These are phyloP conservation scores for Stemphylium beticola DNA, from an alignment of 2,329 filamentous ascomycete genomes.

Conservation along the genomic window DNA sequence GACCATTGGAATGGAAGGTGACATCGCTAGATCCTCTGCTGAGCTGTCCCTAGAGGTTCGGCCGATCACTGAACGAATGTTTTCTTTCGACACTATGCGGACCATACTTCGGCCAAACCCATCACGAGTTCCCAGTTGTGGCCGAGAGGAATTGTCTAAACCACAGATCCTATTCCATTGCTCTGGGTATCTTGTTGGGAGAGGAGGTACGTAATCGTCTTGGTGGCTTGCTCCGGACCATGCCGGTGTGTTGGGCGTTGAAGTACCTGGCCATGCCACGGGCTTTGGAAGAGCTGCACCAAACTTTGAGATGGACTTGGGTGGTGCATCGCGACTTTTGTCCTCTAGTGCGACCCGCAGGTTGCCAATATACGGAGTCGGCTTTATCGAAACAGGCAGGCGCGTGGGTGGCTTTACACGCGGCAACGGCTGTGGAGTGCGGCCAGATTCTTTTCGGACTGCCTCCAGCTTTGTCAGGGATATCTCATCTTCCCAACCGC, in stretches of 20 bases:
- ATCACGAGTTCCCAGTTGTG: slow-evolving; percentile 5
- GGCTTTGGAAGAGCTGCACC: not conserved
- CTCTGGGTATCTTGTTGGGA: slow-evolving; percentile 30
- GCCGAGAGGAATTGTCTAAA: not conserved
- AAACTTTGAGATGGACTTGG: not conserved
- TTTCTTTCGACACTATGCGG: slow-evolving; percentile 43
- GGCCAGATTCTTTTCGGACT: slow-evolving; percentile 1
- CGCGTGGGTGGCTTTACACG: slow-evolving; percentile 16
- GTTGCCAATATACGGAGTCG: slow-evolving; percentile 17
- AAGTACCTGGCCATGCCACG: slow-evolving; percentile 14
- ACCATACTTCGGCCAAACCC: slow-evolving; percentile 12
- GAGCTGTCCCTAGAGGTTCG: slow-evolving; percentile 26
- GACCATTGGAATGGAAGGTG: slow-evolving; percentile 3
- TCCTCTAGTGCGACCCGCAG: slow-evolving; percentile 16
- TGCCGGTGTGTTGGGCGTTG: not conserved
- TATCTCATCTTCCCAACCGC: slow-evolving; percentile 28
- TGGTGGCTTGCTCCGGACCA: slow-evolving; percentile 19
- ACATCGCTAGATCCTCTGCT: slow-evolving; percentile 18
- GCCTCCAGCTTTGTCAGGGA: slow-evolving; percentile 22
- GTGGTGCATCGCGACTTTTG: not conserved
- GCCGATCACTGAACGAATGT: slow-evolving; percentile 38
- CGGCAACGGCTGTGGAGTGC: not conserved
- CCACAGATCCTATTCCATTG: slow-evolving; percentile 5
- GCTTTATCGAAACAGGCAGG: slow-evolving; percentile 26
- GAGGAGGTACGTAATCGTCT: slow-evolving; percentile 17